Conservation (phyloP, 352 stramenopile genomes). For the Phytophthora melonis region DNA sequence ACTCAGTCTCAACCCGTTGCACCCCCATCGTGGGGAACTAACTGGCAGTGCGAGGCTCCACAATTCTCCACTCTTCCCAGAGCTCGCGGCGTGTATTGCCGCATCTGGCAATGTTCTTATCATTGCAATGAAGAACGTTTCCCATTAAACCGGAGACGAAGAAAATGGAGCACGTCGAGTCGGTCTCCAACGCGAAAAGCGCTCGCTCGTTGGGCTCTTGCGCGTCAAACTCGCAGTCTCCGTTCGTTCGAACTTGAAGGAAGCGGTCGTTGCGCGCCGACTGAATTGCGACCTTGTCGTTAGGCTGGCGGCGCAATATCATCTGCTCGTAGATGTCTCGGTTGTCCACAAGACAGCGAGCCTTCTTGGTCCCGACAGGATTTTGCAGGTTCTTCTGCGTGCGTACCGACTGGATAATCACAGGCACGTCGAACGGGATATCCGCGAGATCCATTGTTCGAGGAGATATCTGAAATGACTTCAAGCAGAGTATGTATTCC, state of each 20-base stretch:
- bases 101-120: background rate
- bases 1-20: no score
- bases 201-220: background rate
- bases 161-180: background rate
- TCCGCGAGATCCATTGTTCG: no score
- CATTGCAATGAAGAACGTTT: background rate
- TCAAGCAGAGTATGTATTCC: no score
- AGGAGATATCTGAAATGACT: no score
- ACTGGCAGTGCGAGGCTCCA: background rate
- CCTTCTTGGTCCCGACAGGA: slow-evolving; percentile 15
- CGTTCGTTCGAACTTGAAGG: background rate
- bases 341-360: slow-evolving; percentile 13
- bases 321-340: background rate
- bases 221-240: background rate
- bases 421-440: slow-evolving; percentile 24
- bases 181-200: background rate
- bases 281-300: background rate
- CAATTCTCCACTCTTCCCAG: background rate
- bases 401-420: slow-evolving; percentile 24
- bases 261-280: background rate
- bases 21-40: no score
- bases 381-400: slow-evolving; percentile 28
- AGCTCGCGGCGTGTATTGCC: background rate
- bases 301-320: background rate
- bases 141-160: background rate